Conservation (phyloP, 177 flowering plant genomes). For the Tripterygium wilfordii region DNA sequence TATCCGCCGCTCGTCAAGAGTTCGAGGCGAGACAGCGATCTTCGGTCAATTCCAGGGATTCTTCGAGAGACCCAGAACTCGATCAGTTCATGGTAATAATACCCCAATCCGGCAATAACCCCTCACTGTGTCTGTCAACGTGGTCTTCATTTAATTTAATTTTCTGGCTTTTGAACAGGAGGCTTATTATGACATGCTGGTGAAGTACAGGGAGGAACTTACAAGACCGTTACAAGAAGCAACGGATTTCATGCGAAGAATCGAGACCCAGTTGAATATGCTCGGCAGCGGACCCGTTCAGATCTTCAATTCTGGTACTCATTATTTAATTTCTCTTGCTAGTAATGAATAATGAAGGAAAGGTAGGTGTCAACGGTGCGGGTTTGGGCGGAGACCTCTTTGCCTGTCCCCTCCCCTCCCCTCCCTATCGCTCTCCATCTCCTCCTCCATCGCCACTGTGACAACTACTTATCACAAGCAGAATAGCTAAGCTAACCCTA, state of each 20-base stretch:
- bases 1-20: conserved; percentile 60
- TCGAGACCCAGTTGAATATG: conserved; percentile 77
- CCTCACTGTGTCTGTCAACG: too few species aligned
- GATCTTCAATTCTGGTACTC: conserved; percentile 50
- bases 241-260: conserved; percentile 85
- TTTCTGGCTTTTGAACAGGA: too few species aligned
- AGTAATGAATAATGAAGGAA: too few species aligned
- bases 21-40: conserved; percentile 61
- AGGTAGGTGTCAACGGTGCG: too few species aligned
- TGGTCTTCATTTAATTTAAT: too few species aligned
- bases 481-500: too few species aligned
- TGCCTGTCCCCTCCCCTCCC: too few species aligned
- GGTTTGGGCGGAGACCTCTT: too few species aligned
- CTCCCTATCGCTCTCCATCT: too few species aligned
- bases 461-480: too few species aligned
- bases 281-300: conserved; percentile 45
- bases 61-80: conserved; percentile 74
- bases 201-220: conserved; percentile 85
- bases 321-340: not conserved
- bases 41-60: conserved; percentile 25
- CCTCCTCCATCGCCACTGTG: too few species aligned
- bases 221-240: conserved; percentile 89
- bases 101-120: too few species aligned
- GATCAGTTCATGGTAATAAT: conserved; percentile 95
- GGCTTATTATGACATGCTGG: conserved; percentile 86